Evolutionary conservation across 257 asterid species (phyloP).

Genomic region (Nicotiana otophora): DNA sequence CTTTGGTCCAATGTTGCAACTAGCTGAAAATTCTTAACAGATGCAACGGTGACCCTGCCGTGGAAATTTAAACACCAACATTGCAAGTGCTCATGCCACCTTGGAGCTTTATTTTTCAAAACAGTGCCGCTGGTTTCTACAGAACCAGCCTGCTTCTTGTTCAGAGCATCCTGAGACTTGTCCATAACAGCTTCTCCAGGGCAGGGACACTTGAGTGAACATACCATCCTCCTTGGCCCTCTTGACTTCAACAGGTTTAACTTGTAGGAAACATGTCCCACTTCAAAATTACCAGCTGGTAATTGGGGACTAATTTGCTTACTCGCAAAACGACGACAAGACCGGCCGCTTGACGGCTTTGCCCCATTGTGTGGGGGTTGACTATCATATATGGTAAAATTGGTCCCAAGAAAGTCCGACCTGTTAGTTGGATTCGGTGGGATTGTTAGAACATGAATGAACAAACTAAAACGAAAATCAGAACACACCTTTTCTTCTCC

Average conservation of each 20-base stretch:
- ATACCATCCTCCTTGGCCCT: slow-evolving; percentile 91
- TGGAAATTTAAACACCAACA: slow-evolving; percentile 99
- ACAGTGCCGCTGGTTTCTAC: slow-evolving; percentile 31
- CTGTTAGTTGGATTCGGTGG: slow-evolving; percentile 27
- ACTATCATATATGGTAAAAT: slow-evolving; percentile 73
- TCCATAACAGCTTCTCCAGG: slow-evolving; percentile 22
- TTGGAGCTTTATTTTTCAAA: slow-evolving; percentile 78
- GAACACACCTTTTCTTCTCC: background rate
- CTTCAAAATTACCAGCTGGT: slow-evolving; percentile 74
- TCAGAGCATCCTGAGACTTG: slow-evolving; percentile 21
- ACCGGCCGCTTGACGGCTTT: slow-evolving; percentile 64
- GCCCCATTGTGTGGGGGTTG: slow-evolving; percentile 79
- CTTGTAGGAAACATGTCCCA: slow-evolving; percentile 76
- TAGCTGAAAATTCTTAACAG: slow-evolving; percentile 87
- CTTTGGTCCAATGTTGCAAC: slow-evolving; percentile 72
- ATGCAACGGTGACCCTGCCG: slow-evolving; percentile 90
- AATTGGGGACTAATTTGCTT: slow-evolving; percentile 93
- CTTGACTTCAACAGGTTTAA: slow-evolving; percentile 88
- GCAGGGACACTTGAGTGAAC: slow-evolving; percentile 48
- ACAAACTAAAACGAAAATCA: background rate
- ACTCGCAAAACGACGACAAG: slow-evolving; percentile 75
- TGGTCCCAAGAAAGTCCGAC: slow-evolving; percentile 91
- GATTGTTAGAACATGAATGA: slow-evolving; percentile 1
- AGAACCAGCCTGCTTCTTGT: slow-evolving; percentile 22
- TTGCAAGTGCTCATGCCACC: slow-evolving; percentile 93